A percentile compares a stretch with the other conserved stretches of the same genome.
Conservation (phyloP, 257 asterid genomes). For the Solanum rostratum region DNA sequence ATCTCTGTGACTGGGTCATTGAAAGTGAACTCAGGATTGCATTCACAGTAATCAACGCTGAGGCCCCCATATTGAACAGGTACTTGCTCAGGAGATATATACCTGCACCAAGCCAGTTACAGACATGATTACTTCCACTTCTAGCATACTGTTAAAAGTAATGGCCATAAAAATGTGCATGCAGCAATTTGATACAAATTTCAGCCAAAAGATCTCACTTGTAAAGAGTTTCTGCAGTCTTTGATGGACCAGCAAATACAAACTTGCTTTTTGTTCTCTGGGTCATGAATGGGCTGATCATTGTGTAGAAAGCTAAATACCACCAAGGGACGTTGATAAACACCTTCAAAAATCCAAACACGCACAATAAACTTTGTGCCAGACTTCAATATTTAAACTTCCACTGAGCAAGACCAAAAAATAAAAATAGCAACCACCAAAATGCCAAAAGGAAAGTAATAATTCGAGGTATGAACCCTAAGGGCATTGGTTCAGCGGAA, state of each 20-base stretch:
- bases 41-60: slow-evolving; percentile 69
- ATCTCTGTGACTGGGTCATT: slow-evolving; percentile 76
- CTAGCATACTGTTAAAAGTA: not conserved
- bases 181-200: slow-evolving; percentile 1
- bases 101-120: slow-evolving; percentile 27
- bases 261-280: slow-evolving; percentile 84
- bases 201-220: slow-evolving; percentile 28
- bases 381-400: not conserved
- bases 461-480: not conserved
- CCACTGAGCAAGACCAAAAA: not conserved
- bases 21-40: slow-evolving; percentile 76
- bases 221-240: slow-evolving; percentile 73
- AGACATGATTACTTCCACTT: not conserved
- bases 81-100: slow-evolving; percentile 66
- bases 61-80: slow-evolving; percentile 93
- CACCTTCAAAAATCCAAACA: slow-evolving; percentile 28
- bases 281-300: slow-evolving; percentile 92
- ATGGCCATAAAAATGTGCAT: not conserved
- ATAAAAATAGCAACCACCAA: not conserved
- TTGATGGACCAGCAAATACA: slow-evolving; percentile 67
- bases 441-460: not conserved
- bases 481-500: not conserved
- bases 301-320: slow-evolving; percentile 76
- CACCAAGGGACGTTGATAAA: slow-evolving; percentile 98
- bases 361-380: not conserved